Evolutionary conservation across 225 moss, liverwort and hornwort genomes (phyloP), one percentile per base, ranked within the genome.

Genomic region (Polytrichum commune): DNA sequence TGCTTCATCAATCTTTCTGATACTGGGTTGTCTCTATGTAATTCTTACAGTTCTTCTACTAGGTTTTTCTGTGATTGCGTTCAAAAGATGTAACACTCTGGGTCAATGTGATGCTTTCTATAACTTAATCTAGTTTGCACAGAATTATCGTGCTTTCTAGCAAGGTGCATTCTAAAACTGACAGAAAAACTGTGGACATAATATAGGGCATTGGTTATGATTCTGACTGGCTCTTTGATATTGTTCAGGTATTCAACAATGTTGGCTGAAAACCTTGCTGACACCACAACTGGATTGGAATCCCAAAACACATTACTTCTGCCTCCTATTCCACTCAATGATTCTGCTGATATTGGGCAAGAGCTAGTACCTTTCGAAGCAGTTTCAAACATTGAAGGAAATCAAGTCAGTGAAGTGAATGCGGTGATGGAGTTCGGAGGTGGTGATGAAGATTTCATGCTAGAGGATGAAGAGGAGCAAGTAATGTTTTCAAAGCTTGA

Each of bases 211-310:
- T 46, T 46, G 46, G 3, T 13, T 46, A 16, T 46, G 46, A 46
- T 46, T 10, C 46, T 46, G 16, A 46, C 46, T 1, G 23, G 2
- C 26, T 3, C 22, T 27, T 29, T 23, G 54, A 1, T 64, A 69
- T 69, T 55, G 67, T 33, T 70, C 82, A 97, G 97, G 90, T 94
- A 97, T 79, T 97, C 97, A 73, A 97, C 92, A 71, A 97, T 97
- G 97, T 74, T 97, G 83, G 97, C 97, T 9, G 97, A 94, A 71
- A 97, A 94, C 69, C 78, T 97, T 55, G 91, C 81, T 29, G 94
- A 97, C 66, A 76, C 63, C 9, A 22, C 81, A 38, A 32, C 78
- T 27, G 69, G 76, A 4, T 65, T 66, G 13, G 78, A 73, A 29
- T 71, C 76, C 1, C 82, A 84, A 74, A 70, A 83, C 74, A 68